These are phyloP conservation scores for Crucihimalaya himalaica DNA, from an alignment of 345 rosid species.

Conservation along the genomic window DNA sequence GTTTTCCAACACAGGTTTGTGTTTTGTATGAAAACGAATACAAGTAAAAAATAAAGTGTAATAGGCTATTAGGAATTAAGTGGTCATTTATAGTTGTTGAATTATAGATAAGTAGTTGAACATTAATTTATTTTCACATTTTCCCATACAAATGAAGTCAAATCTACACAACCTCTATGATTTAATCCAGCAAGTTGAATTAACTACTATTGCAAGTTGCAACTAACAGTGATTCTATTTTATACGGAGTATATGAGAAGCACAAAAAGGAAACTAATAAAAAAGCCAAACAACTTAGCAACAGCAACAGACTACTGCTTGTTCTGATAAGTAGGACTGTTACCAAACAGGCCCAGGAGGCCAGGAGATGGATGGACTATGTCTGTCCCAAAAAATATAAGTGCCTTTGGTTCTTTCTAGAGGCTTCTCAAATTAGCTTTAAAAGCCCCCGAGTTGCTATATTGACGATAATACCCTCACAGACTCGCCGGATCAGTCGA, in stretches of 20 bases:
- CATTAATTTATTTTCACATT: conserved; percentile 12
- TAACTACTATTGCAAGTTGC: not conserved
- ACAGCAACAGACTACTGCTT: not conserved
- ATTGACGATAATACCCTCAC: conserved; percentile 28
- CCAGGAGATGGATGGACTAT: not conserved
- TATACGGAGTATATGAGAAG: not conserved
- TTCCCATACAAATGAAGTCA: conserved; percentile 10
- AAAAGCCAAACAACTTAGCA: not conserved
- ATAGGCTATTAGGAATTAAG: not conserved
- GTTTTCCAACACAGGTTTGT: not conserved
- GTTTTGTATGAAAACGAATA: not conserved
- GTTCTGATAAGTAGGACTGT: not conserved
- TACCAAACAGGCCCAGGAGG: not conserved
- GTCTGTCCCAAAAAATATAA: not conserved
- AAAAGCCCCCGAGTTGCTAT: not conserved
- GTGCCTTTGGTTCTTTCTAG: not conserved
- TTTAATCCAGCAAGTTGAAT: not conserved
- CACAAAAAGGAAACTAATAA: not conserved
- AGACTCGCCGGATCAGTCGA: not conserved
- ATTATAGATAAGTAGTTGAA: conserved; percentile 14
- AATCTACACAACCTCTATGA: not conserved
- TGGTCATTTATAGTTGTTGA: conserved; percentile 17
- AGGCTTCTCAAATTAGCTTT: conserved; percentile 28
- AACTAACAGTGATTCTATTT: not conserved
- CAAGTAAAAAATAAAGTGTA: not conserved